Conservation (phyloP, 352 stramenopile genomes). For the Globisporangium canariense region DNA sequence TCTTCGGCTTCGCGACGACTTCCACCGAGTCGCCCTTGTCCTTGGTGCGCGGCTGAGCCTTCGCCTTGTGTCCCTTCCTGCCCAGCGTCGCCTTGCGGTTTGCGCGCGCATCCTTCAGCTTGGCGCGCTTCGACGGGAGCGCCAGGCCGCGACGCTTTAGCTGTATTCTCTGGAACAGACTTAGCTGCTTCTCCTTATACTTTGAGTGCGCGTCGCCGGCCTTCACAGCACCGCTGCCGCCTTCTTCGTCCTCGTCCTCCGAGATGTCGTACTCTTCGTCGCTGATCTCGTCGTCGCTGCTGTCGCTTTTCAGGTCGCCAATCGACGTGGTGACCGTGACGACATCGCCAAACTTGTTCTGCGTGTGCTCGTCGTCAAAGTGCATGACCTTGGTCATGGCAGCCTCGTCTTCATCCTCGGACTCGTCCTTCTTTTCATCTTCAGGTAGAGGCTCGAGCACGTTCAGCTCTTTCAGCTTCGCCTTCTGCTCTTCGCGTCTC, state of each 20-base stretch:
- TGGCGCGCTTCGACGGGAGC: conserved; percentile 77
- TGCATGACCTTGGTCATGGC: conserved; percentile 64
- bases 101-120: conserved; percentile 74
- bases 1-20: conserved; percentile 22
- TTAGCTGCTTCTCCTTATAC: conserved; percentile 64
- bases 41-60: conserved; percentile 34
- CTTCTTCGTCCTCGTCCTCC: conserved; percentile 38
- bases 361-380: conserved; percentile 80
- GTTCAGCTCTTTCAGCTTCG: conserved; percentile 57
- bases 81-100: conserved; percentile 65
- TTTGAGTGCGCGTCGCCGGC: conserved; percentile 19
- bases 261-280: conserved; percentile 60
- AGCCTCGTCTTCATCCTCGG: conserved; percentile 24
- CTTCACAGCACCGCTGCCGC: conserved; percentile 12
- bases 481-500: conserved; percentile 77
- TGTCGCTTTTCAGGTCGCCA: conserved; percentile 74
- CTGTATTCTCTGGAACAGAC: conserved; percentile 88
- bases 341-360: conserved; percentile 83
- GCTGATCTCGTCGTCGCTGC: conserved; percentile 56
- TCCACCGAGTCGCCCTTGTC: conserved; percentile 37
- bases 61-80: conserved; percentile 22
- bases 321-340: conserved; percentile 85
- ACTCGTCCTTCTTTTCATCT: conserved; percentile 39
- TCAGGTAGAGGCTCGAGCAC: conserved; percentile 28
- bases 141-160: conserved; percentile 78